Conservation (phyloP, 192 early-diverging fungal genomes). For the Linnemannia exigua region DNA sequence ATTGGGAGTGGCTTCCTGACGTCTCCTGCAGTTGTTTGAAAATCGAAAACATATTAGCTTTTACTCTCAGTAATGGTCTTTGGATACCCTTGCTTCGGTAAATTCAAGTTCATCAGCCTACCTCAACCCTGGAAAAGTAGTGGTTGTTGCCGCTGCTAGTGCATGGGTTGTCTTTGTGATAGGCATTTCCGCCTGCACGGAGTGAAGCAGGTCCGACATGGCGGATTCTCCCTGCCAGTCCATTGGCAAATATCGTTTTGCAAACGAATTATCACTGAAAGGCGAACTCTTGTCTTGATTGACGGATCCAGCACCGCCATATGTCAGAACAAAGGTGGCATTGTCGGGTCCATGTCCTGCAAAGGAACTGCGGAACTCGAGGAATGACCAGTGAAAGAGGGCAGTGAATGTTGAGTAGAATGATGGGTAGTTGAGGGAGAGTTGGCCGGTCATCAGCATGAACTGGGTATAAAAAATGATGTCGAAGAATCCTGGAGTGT, state of each 20-base stretch:
- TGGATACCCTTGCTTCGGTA: too few relatives aligned
- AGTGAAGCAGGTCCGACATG: not conserved
- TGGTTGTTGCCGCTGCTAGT: not conserved
- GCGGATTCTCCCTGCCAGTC: not conserved
- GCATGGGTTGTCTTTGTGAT: not conserved
- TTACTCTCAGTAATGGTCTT: too few relatives aligned
- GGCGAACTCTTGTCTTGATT: slow-evolving; percentile 25
- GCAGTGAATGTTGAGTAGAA: slow-evolving; percentile 64
- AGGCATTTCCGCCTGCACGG: not conserved
- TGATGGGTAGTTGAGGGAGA: slow-evolving; percentile 61
- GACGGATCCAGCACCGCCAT: slow-evolving; percentile 52
- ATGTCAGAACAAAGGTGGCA: slow-evolving; percentile 29
- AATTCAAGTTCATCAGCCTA: not conserved
- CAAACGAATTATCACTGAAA: not conserved
- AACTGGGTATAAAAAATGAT: slow-evolving; percentile 66
- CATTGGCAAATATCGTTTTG: not conserved
- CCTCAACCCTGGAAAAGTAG: not conserved
- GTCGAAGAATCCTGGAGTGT: slow-evolving; percentile 68
- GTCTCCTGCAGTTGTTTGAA: not conserved
- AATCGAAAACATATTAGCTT: too few relatives aligned
- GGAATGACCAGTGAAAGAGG: slow-evolving; percentile 64
- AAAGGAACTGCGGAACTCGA: slow-evolving; percentile 48
- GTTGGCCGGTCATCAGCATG: slow-evolving; percentile 60
- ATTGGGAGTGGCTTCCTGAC: not conserved
- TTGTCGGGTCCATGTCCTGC: slow-evolving; percentile 48